Percentiles rank a stretch among this genome's conserved stretches.
phyloP scores from a whole-genome alignment of 1,284 basidiomycete species.

The Boletus semigastroideus region DNA sequence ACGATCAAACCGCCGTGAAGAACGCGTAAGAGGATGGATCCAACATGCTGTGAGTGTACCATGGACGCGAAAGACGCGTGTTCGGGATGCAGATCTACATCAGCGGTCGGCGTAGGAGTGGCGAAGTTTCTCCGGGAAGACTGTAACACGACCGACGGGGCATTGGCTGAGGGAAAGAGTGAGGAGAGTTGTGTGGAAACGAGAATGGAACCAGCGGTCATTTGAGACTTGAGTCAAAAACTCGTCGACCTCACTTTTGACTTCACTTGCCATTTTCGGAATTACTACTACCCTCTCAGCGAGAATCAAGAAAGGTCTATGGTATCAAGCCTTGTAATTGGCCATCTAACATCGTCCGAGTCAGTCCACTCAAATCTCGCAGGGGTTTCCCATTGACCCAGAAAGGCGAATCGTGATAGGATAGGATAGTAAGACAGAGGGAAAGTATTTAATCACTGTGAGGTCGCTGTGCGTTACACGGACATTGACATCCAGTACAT shows the following conservation, averaged over 20 bases:
- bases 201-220: constrained; percentile 49
- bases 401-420: constrained; percentile 14
- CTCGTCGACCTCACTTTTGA: not conserved
- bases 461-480: constrained; percentile 19
- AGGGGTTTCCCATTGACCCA: constrained; percentile 1
- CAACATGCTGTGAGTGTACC: constrained; percentile 58
- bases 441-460: too few species aligned
- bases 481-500: constrained; percentile 30
- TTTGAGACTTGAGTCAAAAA: constrained; percentile 5
- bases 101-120: constrained; percentile 40
- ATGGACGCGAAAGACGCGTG: constrained; percentile 70
- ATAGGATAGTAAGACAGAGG: not conserved
- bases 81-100: constrained; percentile 61
- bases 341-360: not conserved
- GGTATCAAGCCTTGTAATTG: not conserved
- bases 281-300: not conserved
- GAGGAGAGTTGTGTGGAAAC: constrained; percentile 65
- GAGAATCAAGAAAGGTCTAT: constrained; percentile 6
- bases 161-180: constrained; percentile 51
- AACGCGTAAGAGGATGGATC: constrained; percentile 72
- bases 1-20: constrained; percentile 74
- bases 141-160: constrained; percentile 53
- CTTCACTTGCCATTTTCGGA: constrained; percentile 27
- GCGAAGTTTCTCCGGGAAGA: constrained; percentile 57
- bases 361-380: constrained; percentile 7